Percentiles rank a stretch among this genome's conserved stretches.
Conservation (phyloP, 768 basidiomycete species). For the Gautieria morchelliformis region DNA sequence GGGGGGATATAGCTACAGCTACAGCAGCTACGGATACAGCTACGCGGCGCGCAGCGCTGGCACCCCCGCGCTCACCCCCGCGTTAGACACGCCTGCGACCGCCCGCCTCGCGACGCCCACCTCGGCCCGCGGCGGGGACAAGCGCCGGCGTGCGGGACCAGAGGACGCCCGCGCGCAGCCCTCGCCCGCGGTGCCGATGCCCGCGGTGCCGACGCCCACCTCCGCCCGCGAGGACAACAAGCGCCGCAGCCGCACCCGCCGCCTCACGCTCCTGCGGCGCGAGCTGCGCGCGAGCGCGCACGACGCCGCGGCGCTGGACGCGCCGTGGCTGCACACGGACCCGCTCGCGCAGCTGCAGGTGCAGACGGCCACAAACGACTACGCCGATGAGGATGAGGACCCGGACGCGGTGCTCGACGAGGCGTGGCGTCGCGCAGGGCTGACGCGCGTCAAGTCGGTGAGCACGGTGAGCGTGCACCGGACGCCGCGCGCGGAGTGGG, state of each 20-base stretch:
- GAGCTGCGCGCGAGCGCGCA: not conserved
- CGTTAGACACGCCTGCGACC: not conserved
- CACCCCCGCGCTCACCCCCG: not conserved
- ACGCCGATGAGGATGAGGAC: slow-evolving; percentile 2
- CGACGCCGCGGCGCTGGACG: not conserved
- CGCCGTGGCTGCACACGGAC: not conserved
- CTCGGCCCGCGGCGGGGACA: no score
- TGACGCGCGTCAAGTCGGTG: slow-evolving; percentile 1
- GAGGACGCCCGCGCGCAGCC: not conserved
- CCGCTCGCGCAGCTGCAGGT: not conserved
- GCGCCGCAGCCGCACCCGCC: no score
- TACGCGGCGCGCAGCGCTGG: no score
- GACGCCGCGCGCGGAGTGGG: slow-evolving; percentile 5
- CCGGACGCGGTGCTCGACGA: no score
- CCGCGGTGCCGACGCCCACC: no score
- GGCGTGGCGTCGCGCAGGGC: no score
- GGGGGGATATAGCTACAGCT: no score
- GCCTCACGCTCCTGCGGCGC: not conserved
- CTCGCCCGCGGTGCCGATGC: no score
- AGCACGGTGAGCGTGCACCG: slow-evolving; percentile 2
- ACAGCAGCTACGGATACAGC: no score
- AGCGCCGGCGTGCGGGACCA: no score
- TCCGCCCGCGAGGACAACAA: no score
- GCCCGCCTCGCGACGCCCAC: not conserved
- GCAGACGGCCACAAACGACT: no score